phyloP scores from a whole-genome alignment of 331 rosid genomes.

The Malus hybrid region DNA sequence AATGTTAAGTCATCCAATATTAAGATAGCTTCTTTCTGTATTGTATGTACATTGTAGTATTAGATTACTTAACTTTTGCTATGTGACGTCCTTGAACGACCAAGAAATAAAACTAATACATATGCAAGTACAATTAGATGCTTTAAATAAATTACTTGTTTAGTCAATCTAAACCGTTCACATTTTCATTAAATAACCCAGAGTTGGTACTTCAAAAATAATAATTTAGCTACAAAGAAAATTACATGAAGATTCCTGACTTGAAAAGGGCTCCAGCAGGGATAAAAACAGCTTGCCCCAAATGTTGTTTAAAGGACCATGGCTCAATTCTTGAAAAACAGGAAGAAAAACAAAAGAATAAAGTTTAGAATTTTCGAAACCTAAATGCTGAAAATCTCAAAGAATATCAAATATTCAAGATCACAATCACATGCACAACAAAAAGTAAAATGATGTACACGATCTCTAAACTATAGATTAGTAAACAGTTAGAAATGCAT shows the following conservation, averaged over 20 bases:
- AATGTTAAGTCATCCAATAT: too few species aligned
- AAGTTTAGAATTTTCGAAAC: slow-evolving; percentile 6
- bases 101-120: too few species aligned
- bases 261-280: slow-evolving; percentile 98
- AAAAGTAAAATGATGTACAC: too few species aligned
- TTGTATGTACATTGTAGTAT: too few species aligned
- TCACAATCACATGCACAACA: too few species aligned
- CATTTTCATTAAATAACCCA: neutral
- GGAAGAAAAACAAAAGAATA: slow-evolving; percentile 9
- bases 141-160: neutral
- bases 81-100: too few species aligned
- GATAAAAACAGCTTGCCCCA: slow-evolving; percentile 84
- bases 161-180: neutral
- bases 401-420: neutral
- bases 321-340: slow-evolving; percentile 68
- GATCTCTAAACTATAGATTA: too few species aligned
- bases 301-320: slow-evolving; percentile 89
- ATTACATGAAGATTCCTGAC: slow-evolving; percentile 73
- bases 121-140: too few species aligned
- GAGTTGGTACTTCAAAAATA: neutral
- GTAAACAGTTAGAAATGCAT: too few species aligned
- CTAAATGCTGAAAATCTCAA: neutral
- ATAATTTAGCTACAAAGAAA: neutral
- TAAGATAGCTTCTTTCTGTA: too few species aligned
- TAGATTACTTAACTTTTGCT: too few species aligned